Evolutionary conservation across 257 asterid genomes (phyloP).

Genomic region (Salvia hispanica): DNA sequence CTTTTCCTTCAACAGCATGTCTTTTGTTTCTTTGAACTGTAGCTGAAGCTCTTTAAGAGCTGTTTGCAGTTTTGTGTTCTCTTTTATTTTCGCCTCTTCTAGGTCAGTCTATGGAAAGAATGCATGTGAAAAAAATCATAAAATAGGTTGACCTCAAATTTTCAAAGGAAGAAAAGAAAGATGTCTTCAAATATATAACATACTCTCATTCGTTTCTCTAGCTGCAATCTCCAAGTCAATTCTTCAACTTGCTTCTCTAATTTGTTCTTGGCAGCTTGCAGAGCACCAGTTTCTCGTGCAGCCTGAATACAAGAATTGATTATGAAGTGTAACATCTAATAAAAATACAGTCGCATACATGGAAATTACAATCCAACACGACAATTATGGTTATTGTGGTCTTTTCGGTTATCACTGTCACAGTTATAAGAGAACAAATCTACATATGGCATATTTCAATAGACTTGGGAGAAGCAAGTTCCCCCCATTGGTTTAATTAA

Average conservation of each 20-base stretch:
- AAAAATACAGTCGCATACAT: not conserved
- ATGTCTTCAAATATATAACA: slow-evolving; percentile 28
- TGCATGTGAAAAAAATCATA: not conserved
- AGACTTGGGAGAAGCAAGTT: not conserved
- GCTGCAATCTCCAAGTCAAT: slow-evolving; percentile 95
- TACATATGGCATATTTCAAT: not conserved
- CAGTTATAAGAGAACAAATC: not conserved
- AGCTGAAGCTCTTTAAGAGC: slow-evolving; percentile 77
- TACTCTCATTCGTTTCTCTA: slow-evolving; percentile 98
- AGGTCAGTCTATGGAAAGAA: slow-evolving; percentile 63
- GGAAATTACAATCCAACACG: not conserved
- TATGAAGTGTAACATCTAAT: slow-evolving; percentile 4
- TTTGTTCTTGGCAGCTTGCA: slow-evolving; percentile 98
- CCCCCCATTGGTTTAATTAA: not conserved
- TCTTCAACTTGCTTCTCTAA: slow-evolving; percentile 99
- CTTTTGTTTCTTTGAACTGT: slow-evolving; percentile 79
- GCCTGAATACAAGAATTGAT: slow-evolving; percentile 54
- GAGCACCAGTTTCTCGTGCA: slow-evolving; percentile 98
- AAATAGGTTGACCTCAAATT: slow-evolving; percentile 12
- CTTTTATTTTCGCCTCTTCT: slow-evolving; percentile 94
- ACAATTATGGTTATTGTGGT: not conserved
- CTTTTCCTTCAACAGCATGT: slow-evolving; percentile 64
- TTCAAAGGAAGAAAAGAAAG: not conserved
- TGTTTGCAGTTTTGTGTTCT: slow-evolving; percentile 75
- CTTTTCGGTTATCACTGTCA: not conserved